These are phyloP conservation scores for Yarrowia sp. DNA, from an alignment of 805 yeast species.

Conservation along the genomic window DNA sequence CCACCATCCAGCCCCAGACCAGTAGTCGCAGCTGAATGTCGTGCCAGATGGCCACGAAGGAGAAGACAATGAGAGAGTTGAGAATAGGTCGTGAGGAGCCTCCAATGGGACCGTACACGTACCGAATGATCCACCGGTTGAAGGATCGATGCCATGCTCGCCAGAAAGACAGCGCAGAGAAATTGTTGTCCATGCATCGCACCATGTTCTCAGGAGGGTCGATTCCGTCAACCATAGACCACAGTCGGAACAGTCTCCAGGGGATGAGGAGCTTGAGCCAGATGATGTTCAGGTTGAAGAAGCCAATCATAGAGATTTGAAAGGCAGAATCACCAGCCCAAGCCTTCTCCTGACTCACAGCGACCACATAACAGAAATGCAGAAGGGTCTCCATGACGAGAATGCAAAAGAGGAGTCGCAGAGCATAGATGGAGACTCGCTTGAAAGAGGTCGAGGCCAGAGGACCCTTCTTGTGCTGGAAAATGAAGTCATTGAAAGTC, in stretches of 20 bases:
- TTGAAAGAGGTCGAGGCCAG: conserved; percentile 57
- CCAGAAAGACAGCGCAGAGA: conserved; percentile 94
- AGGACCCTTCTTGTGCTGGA: conserved; percentile 54
- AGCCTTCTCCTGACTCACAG: conserved; percentile 83
- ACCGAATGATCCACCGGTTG: conserved; percentile 85
- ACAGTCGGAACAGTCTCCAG: conserved; percentile 91
- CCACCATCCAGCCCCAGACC: conserved; percentile 96
- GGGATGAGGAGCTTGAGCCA: conserved; percentile 93
- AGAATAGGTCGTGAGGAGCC: conserved; percentile 70
- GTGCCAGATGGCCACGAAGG: conserved; percentile 98
- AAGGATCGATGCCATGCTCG: conserved; percentile 97
- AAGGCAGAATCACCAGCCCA: conserved; percentile 89
- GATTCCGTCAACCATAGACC: conserved; percentile 89
- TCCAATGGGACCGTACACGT: conserved; percentile 88
- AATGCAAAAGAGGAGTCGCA: conserved; percentile 69
- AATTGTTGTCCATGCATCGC: conserved; percentile 91
- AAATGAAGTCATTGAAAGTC: conserved; percentile 85
- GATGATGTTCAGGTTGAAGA: conserved; percentile 82
- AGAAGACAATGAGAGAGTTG: conserved; percentile 80
- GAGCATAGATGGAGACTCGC: conserved; percentile 58
- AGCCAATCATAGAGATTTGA: conserved; percentile 91
- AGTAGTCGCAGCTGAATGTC: conserved; percentile 84
- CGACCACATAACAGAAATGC: conserved; percentile 89
- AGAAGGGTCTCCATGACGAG: conserved; percentile 84
- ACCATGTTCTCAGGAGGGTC: conserved; percentile 99